Percentiles rank a stretch among this genome's conserved stretches.
Evolutionary conservation across 306 rosid genomes (phyloP).

Genomic region (Rubus parviflorus): DNA sequence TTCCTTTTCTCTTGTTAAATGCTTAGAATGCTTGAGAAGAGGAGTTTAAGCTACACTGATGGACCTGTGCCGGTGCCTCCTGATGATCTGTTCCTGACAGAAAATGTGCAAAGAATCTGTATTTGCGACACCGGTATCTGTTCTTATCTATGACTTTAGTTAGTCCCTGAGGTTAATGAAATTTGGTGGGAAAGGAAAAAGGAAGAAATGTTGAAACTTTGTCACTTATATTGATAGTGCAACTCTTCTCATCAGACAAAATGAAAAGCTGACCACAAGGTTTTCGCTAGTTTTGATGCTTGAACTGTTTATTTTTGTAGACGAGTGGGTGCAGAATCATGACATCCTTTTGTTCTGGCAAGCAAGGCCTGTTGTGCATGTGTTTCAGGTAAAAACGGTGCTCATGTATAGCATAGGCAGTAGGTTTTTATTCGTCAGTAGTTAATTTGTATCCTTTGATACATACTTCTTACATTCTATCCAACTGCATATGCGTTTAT

Average conservation of each 20-base stretch:
- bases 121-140: constrained; percentile 72
- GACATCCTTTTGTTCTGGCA: constrained; percentile 95
- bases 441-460: not conserved
- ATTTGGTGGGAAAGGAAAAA: not conserved
- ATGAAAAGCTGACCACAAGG: not conserved
- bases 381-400: constrained; percentile 70
- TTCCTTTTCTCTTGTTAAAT: not conserved
- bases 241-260: not conserved
- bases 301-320: constrained; percentile 39
- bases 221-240: not conserved
- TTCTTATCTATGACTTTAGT: not conserved
- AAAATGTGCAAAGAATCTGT: constrained; percentile 73
- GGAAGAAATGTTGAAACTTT: constrained; percentile 5
- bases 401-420: not conserved
- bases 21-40: constrained; percentile 87
- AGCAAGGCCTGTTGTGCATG: constrained; percentile 90
- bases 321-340: constrained; percentile 66
- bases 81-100: constrained; percentile 66
- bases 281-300: constrained; percentile 26
- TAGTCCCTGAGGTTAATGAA: not conserved
- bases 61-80: constrained; percentile 75
- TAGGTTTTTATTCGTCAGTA: not conserved
- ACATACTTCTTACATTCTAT: not conserved
- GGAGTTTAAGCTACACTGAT: constrained; percentile 82
- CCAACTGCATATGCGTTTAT: not conserved